Base-by-base conservation (phyloP, 2,329 filamentous ascomycete species). In the Trichoderma koningiopsis region DNA sequence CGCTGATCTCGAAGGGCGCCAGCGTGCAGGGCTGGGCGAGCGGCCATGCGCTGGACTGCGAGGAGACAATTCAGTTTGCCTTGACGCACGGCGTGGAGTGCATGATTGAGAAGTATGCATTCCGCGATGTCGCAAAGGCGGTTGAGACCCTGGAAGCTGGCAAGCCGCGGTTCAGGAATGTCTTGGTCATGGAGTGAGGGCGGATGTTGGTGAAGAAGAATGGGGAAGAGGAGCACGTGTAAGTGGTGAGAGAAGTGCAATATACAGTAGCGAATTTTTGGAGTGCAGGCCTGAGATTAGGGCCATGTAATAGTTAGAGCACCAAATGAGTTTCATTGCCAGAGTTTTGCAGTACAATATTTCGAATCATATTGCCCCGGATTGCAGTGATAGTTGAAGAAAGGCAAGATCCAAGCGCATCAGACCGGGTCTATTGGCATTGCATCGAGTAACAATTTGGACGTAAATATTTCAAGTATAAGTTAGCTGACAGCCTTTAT, bases 21-120 rank as follows among this genome's bases (percentile, higher is more conserved):
- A 87, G 84, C 3, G 82, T 96, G 1, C 84, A 88, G 71, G 89
- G 89, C 11, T 89, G 85, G 78, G 84, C 91, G 0, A 86, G 87
- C 27, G 90, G 90, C 0, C 84, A 91, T 49, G 84, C 89, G 1
- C 81, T 88, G 57, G 87, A 92, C 71, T 84, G 85, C 68, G 86
- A 89, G 74, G 88, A 92, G 73, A 89, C 91, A 70, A 85, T 93
- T 63, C 82, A 82, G 3, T 93, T 93, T 75, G 86, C 90, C 0
- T 80, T 84, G 70, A 78, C 82, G 19, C 88, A 92, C 73, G 82
- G 82, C 5, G 84, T 93, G 72, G 86, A 87, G 78, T 91, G 90
- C 63, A 82, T 92, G 77, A 80, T 91, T 33, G 86, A 92, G 82
- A 88, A 82, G 73, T 92, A 87, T 75, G 83, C 87, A 0, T 80